Base-by-base conservation (phyloP, 2,329 filamentous ascomycete species). In the Elsinoe arachidis region DNA sequence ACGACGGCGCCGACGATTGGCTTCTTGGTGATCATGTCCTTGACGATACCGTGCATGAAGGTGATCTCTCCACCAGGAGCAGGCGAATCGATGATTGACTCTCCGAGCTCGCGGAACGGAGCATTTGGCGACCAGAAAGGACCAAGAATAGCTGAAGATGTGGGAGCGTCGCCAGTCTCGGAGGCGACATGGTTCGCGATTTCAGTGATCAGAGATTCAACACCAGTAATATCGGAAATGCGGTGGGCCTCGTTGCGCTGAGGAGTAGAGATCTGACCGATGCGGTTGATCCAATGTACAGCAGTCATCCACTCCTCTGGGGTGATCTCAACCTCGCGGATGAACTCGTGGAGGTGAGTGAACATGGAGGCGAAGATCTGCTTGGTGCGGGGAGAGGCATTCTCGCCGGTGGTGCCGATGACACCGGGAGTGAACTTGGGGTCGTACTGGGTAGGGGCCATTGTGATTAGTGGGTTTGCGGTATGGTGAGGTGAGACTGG, bases 41-140 rank as follows among this genome's bases (percentile, higher is more conserved):
- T 78, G 67, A 90, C 79, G 47, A 78, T 74, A 63, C 86, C 86
- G 76, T 88, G 84, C 82, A 90, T 87, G 63, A 79, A 77, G 55
- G 80, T 80, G 55, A 82, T 73, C 60, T 81, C 75, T 49, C 84
- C 86, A 52, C 81, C 74, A 57, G 81, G 76, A 37, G 76, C 73
- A 60, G 77, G 70, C 69, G 85, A 72, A 68, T 85, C 82, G 66
- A 89, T 84, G 69, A 89, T 85, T 69, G 74, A 78, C 67, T 75
- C 78, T 62, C 86, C 86, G 63, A 82, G 78, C 37, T 83, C 77
- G 46, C 85, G 82, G 80, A 87, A 88, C 33, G 86, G 86, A 1
- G 86, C 84, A 64, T 88, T 78, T 65, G 86, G 85, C 10, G 82
- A 85, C 85, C 86, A 90, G 78, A 90, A 89, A 62, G 86, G 86